A percentile compares a stretch with the other conserved stretches of the same genome.
Evolutionary conservation across 768 basidiomycete species (phyloP).

Genomic region (Agaricus blazei): DNA sequence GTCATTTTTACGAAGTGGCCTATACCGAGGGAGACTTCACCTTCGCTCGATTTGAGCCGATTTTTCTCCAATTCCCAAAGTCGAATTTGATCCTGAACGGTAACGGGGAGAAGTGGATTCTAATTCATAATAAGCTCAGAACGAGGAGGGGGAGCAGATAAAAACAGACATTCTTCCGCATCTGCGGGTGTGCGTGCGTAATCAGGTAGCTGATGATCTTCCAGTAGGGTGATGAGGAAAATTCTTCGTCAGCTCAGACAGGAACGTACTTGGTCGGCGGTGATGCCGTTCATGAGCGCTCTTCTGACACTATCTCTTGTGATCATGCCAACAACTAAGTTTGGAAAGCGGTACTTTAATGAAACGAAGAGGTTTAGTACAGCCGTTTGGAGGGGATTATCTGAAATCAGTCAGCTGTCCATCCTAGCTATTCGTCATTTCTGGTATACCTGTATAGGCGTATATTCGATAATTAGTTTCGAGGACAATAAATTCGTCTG

Average conservation of each 20-base stretch:
- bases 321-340: conserved; percentile 93
- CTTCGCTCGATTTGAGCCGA: conserved; percentile 83
- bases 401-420: conserved; percentile 33
- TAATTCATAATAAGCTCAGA: conserved; percentile 28
- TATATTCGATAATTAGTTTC: conserved; percentile 99
- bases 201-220: conserved; percentile 95
- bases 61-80: conserved; percentile 97
- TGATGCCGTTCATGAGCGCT: conserved; percentile 91
- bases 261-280: conserved; percentile 80
- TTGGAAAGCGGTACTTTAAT: conserved; percentile 91
- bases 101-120: conserved; percentile 93
- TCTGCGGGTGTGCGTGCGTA: conserved; percentile 95
- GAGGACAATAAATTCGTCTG: conserved; percentile 89
- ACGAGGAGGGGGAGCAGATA: conserved; percentile 14
- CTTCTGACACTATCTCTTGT: conserved; percentile 94
- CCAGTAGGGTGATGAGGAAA: conserved; percentile 7
- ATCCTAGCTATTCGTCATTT: conserved; percentile 18
- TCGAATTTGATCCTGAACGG: conserved; percentile 96
- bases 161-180: conserved; percentile 78
- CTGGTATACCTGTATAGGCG: conserved; percentile 81
- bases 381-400: conserved; percentile 93
- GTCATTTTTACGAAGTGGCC: conserved; percentile 18
- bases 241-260: background rate
- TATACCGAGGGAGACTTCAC: conserved; percentile 34
- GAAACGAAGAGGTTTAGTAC: conserved; percentile 92